A percentile compares a stretch with the other conserved stretches of the same genome.
phyloP scores from a whole-genome alignment of 495 filamentous ascomycete genomes.

The Penicillium cinerascens region DNA sequence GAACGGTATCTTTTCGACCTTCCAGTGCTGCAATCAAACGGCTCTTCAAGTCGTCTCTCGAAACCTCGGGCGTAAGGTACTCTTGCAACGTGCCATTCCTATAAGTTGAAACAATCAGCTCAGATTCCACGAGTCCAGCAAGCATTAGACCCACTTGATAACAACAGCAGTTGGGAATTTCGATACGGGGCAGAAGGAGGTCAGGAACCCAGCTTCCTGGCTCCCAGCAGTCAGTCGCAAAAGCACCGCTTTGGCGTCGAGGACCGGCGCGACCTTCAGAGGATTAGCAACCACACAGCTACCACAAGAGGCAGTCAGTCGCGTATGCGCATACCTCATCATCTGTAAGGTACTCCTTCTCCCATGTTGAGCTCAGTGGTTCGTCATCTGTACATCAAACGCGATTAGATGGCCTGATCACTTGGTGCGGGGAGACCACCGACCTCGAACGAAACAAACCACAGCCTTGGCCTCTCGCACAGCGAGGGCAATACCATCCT shows the following conservation, averaged over 20 bases:
- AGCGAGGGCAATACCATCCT: constrained; percentile 73
- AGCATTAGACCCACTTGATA: constrained; percentile 56
- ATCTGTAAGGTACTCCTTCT: constrained; percentile 65
- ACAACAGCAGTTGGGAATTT: constrained; percentile 72
- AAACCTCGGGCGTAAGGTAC: constrained; percentile 57
- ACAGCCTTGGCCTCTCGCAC: constrained; percentile 63
- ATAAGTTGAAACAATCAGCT: constrained; percentile 3
- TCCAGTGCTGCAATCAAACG: constrained; percentile 44
- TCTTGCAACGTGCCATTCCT: constrained; percentile 62
- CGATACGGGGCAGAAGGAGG: constrained; percentile 72
- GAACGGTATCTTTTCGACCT: constrained; percentile 1
- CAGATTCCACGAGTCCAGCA: background rate
- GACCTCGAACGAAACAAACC: constrained; percentile 67
- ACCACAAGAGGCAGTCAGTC: background rate
- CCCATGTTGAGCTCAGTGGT: constrained; percentile 68
- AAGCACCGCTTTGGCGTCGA: constrained; percentile 58
- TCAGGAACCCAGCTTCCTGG: constrained; percentile 74
- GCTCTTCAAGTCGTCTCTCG: constrained; percentile 54
- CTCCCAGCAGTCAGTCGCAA: constrained; percentile 67
- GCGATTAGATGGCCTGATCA: constrained; percentile 17
- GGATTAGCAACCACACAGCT: constrained; percentile 1
- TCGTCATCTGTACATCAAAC: constrained; percentile 51
- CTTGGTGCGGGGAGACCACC: constrained; percentile 47
- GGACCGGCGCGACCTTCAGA: constrained; percentile 39
- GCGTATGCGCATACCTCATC: constrained; percentile 43